Evolutionary conservation across 345 rosid genomes (phyloP), one percentile per base, ranked within the genome.

Genomic region (Clausena lansium): DNA sequence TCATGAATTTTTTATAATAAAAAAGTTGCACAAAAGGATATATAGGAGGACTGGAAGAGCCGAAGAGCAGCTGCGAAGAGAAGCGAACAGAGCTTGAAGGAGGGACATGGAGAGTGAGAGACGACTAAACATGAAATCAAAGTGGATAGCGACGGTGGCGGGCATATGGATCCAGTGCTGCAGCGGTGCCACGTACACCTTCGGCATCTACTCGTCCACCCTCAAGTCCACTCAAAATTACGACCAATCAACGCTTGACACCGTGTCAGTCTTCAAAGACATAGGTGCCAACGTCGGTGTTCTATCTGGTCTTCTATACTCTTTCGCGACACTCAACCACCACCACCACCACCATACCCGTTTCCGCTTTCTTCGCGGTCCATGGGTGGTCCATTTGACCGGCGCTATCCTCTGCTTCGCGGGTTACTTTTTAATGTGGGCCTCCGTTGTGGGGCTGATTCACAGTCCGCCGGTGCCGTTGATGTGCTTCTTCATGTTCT

Each of bases 81-180:
- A 45, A 45, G 15, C 2, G 57, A 50, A 50, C 55, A 5, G 55
- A 52, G 22, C 17, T 52, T 17, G 22, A 1, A 2, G 22, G 57
- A 52, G 57, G 57, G 57, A 52, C 57, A 52, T 52, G 57, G 57
- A 52, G 22, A 52, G 13, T 14, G 71, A 25, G 70, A 27, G 36
- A 35, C 69, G 81, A 73, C 76, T 84, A 32, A 52, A 52, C 57
- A 0, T 45, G 17, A 45, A 45, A 45, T 45, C 57, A 52, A 92
- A 86, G 79, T 91, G 91, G 94, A 76, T 86, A 58, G 84, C 89
- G 10, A 85, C 93, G 19, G 85, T 85, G 28, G 97, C 91, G 45
- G 88, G 93, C 80, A 88, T 91, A 86, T 90, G 93, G 97, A 91
- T 94, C 76, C 97, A 91, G 80, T 78, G 88, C 86, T 84, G 86